Percentiles rank a stretch among this genome's conserved stretches.
These are phyloP conservation scores for Tylopilus sp. DNA, from an alignment of 1,284 basidiomycete genomes.

Conservation along the genomic window DNA sequence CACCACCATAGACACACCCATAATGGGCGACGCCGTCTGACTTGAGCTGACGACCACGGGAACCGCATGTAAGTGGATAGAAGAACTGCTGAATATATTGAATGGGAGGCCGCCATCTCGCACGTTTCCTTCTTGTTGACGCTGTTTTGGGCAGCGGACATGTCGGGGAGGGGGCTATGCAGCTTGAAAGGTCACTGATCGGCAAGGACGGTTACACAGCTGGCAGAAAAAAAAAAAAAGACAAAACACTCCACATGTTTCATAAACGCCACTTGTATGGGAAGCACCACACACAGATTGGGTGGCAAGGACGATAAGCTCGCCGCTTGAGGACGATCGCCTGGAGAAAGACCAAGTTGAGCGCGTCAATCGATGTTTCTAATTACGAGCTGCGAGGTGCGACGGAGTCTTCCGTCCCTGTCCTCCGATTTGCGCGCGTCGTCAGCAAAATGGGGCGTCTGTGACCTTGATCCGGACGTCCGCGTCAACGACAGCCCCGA, in stretches of 20 bases:
- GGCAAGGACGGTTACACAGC: not conserved
- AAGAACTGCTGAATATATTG: no score
- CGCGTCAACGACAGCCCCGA: constrained; percentile 16
- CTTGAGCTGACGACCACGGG: not conserved
- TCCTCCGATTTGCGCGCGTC: constrained; percentile 7
- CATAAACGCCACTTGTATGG: not conserved
- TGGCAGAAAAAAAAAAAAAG: no score
- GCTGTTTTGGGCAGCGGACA: not conserved
- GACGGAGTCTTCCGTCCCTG: not conserved
- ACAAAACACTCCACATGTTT: not conserved
- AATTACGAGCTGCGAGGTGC: not conserved
- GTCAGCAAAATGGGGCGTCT: not conserved
- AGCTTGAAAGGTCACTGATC: not conserved
- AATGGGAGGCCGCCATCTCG: no score
- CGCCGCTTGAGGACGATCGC: not conserved
- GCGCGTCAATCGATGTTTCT: no score
- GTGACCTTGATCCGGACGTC: constrained; percentile 15
- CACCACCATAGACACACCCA: no score
- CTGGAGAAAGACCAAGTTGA: not conserved
- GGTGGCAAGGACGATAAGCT: not conserved
- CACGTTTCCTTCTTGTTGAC: not conserved
- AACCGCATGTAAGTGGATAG: not conserved
- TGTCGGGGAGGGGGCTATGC: not conserved
- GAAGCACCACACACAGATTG: not conserved
- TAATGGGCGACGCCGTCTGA: no score